These are phyloP conservation scores for Glycine latifolia DNA, from an alignment of 306 rosid species.

Conservation along the genomic window DNA sequence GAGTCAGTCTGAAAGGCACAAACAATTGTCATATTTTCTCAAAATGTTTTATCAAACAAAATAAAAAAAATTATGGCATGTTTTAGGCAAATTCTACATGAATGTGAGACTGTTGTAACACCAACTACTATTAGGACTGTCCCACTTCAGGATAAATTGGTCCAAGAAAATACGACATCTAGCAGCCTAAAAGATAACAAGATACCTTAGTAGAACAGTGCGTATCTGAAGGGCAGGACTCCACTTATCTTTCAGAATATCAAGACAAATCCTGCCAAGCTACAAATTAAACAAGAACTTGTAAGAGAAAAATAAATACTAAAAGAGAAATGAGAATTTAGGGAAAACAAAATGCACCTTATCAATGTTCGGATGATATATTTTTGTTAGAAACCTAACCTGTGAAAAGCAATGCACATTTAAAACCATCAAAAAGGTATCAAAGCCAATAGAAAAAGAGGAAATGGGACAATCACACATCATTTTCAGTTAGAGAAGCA, in stretches of 20 bases:
- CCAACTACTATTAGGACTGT: not conserved
- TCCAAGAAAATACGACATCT: not conserved
- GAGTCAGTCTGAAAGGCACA: not conserved
- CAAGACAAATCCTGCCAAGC: constrained; percentile 92
- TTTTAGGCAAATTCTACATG: not conserved
- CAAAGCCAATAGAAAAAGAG: constrained; percentile 6
- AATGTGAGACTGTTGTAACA: not conserved
- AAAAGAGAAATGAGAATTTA: constrained; percentile 24
- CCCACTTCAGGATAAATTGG: constrained; percentile 15
- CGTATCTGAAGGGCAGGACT: constrained; percentile 94
- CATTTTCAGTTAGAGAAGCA: not conserved
- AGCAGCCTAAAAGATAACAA: constrained; percentile 7
- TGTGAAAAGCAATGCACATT: constrained; percentile 50
- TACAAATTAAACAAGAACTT: constrained; percentile 41
- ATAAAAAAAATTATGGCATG: not conserved
- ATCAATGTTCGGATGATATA: constrained; percentile 95
- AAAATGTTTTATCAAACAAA: too few species aligned
- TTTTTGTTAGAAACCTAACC: constrained; percentile 95
- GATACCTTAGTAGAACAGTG: constrained; percentile 87
- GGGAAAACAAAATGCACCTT: constrained; percentile 63
- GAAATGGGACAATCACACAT: constrained; percentile 2
- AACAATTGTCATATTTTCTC: not conserved
- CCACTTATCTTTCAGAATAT: constrained; percentile 89
- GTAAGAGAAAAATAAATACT: constrained; percentile 31
- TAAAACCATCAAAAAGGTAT: constrained; percentile 27